A percentile compares a stretch with the other conserved stretches of the same genome.
phyloP scores from a whole-genome alignment of 768 basidiomycete species.

The Ramaria rubella region DNA sequence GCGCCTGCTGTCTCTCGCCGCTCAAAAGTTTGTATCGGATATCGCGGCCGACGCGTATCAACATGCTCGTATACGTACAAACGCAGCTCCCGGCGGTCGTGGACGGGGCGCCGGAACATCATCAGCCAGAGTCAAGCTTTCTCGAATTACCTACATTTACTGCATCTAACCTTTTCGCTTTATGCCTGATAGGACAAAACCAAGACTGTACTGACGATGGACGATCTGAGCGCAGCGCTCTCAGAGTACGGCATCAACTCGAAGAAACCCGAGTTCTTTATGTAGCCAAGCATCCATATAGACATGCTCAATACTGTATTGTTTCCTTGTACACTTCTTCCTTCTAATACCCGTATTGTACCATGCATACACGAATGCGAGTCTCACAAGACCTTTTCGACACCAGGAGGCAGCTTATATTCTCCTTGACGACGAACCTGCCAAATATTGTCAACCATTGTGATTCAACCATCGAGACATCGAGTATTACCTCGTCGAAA shows the following conservation, averaged over 20 bases:
- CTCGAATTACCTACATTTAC: background rate
- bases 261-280: conserved; percentile 90
- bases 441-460: conserved; percentile 6
- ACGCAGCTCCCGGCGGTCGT: conserved; percentile 63
- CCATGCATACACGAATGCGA: background rate
- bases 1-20: conserved; percentile 88
- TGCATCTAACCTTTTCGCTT: conserved; percentile 5
- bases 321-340: background rate
- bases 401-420: conserved; percentile 55
- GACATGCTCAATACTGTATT: background rate
- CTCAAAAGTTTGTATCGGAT: conserved; percentile 97
- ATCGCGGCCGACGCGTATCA: conserved; percentile 96
- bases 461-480: no score
- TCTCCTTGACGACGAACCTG: conserved; percentile 63
- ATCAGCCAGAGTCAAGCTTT: conserved; percentile 50
- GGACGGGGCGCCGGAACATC: conserved; percentile 57
- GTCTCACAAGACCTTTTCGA: conserved; percentile 42
- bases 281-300: conserved; percentile 33
- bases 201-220: conserved; percentile 93
- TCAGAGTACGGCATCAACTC: conserved; percentile 95
- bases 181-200: conserved; percentile 64
- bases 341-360: background rate
- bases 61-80: conserved; percentile 92
- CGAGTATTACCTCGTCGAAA: conserved; percentile 78
- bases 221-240: conserved; percentile 88